A percentile compares a stretch with the other conserved stretches of the same genome.
These are phyloP conservation scores for Pouteria campechiana DNA, from an alignment of 179 eudicot genomes.

Conservation along the genomic window DNA sequence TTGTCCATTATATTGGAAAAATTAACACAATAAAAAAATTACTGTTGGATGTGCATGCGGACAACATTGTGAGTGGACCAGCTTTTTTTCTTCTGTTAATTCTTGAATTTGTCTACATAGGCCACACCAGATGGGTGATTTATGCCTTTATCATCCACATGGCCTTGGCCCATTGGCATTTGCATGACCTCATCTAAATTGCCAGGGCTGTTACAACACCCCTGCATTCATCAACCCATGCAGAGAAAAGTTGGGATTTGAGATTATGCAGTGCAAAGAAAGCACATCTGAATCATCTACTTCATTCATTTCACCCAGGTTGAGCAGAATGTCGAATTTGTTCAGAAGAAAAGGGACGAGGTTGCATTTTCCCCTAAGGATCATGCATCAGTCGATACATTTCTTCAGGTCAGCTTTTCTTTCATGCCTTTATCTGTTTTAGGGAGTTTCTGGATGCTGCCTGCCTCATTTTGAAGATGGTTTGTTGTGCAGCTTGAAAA, in stretches of 20 bases:
- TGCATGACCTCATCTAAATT: background rate
- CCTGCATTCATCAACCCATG: too few species aligned
- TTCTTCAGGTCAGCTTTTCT: constrained; percentile 56
- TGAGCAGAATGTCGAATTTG: constrained; percentile 79
- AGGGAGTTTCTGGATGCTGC: constrained; percentile 3
- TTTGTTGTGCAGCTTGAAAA: constrained; percentile 50
- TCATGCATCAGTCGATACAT: constrained; percentile 59
- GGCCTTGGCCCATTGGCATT: background rate
- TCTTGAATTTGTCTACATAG: too few species aligned
- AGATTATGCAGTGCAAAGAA: too few species aligned
- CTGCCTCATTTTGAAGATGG: constrained; percentile 3
- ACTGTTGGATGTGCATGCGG: too few species aligned
- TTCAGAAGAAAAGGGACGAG: constrained; percentile 81
- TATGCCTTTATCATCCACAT: background rate
- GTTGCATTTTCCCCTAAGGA: constrained; percentile 80
- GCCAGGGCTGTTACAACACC: too few species aligned
- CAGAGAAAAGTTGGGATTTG: too few species aligned
- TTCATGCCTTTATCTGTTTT: background rate
- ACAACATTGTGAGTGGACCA: too few species aligned
- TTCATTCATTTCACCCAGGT: too few species aligned
- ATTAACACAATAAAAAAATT: too few species aligned
- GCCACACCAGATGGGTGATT: background rate
- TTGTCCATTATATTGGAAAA: too few species aligned
- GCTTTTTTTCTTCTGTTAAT: too few species aligned
- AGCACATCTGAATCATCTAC: too few species aligned